Percentiles rank a stretch among this genome's conserved stretches.
Conservation (phyloP, 2,329 filamentous ascomycete genomes). For the Sporothrix brunneoviolacea region DNA sequence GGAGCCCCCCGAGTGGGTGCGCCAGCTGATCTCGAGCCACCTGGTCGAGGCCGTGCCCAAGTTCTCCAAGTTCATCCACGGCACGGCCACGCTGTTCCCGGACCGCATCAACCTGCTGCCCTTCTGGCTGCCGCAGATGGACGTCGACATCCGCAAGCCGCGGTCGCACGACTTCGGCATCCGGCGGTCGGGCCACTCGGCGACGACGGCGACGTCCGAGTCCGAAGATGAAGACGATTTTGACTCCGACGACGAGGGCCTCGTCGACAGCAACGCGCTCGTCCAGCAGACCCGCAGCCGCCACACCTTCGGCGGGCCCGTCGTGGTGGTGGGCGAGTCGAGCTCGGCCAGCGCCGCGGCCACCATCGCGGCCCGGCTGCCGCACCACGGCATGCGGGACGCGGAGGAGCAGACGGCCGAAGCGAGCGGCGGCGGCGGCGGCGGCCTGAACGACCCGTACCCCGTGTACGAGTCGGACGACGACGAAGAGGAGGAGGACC, state of each 20-base stretch:
- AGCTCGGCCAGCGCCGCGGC: slow-evolving; percentile 33
- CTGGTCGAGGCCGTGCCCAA: slow-evolving; percentile 98
- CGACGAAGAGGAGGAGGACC: slow-evolving; percentile 58
- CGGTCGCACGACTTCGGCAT: slow-evolving; percentile 86
- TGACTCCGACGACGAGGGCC: slow-evolving; percentile 63
- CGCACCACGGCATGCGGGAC: slow-evolving; percentile 43
- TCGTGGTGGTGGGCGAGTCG: slow-evolving; percentile 28
- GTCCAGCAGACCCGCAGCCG: slow-evolving; percentile 28
- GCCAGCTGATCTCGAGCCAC: slow-evolving; percentile 85
- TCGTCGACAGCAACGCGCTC: slow-evolving; percentile 43
- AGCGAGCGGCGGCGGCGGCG: slow-evolving; percentile 17
- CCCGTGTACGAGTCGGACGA: slow-evolving; percentile 90
- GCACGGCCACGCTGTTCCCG: slow-evolving; percentile 80
- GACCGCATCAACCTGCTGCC: slow-evolving; percentile 82
- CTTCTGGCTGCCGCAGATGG: slow-evolving; percentile 98
- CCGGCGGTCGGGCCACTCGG: slow-evolving; percentile 67
- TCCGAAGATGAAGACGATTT: slow-evolving; percentile 52
- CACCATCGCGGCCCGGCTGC: slow-evolving; percentile 7
- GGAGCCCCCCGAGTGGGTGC: slow-evolving; percentile 93
- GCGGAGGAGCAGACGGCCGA: slow-evolving; percentile 75
- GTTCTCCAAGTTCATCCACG: slow-evolving; percentile 98
- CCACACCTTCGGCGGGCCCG: not conserved
- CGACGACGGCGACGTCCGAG: slow-evolving; percentile 69
- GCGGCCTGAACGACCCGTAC: slow-evolving; percentile 59
- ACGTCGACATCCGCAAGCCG: slow-evolving; percentile 93